A percentile compares a stretch with the other conserved stretches of the same genome.
Conservation (phyloP, 306 rosid genomes). For the Quercus mongolica region DNA sequence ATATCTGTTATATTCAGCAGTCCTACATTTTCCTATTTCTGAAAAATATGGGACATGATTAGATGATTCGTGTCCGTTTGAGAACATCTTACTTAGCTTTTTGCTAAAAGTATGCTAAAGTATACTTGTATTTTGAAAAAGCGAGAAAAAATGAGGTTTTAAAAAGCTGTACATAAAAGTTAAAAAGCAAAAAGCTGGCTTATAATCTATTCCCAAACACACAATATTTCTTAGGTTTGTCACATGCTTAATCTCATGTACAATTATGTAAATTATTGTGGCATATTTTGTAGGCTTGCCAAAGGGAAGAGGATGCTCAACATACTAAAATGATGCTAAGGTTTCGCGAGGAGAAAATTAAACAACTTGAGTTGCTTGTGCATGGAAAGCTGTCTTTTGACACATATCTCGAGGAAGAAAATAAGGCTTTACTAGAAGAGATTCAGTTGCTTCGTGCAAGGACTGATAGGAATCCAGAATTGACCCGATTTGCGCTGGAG, state of each 20-base stretch:
- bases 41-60: not conserved
- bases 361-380: conserved; percentile 63
- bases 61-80: not conserved
- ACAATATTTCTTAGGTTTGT: not conserved
- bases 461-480: conserved; percentile 51
- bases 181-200: no score
- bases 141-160: no score
- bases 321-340: conserved; percentile 45
- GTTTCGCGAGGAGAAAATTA: conserved; percentile 67
- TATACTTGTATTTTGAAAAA: no score
- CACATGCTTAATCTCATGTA: not conserved
- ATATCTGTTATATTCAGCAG: conserved; percentile 21
- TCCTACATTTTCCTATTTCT: not conserved
- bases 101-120: no score
- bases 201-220: no score
- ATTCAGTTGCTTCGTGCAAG: conserved; percentile 56
- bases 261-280: conserved; percentile 13
- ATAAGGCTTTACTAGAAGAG: conserved; percentile 62
- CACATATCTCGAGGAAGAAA: conserved; percentile 66
- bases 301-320: conserved; percentile 65
- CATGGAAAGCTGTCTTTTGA: conserved; percentile 70
- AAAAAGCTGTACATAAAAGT: no score
- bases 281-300: conserved; percentile 52
- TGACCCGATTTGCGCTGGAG: conserved; percentile 49
- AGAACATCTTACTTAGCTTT: no score